Base-by-base conservation (phyloP, 2,329 filamentous ascomycete genomes). In the Cylindrodendrum hubeiense region DNA sequence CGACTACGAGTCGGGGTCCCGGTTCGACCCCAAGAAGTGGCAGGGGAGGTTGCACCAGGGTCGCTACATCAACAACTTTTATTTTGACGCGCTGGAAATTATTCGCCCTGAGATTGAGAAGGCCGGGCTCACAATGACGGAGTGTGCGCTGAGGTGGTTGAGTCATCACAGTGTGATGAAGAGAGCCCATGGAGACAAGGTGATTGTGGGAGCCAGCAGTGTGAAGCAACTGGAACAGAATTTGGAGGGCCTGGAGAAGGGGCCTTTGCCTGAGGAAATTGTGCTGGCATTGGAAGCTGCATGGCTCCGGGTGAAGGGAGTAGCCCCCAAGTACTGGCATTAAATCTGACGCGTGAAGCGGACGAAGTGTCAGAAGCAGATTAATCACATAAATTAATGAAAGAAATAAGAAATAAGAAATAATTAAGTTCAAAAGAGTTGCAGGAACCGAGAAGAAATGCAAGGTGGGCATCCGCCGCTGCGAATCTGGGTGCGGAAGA, bases 221-320 rank as follows among this genome's bases (percentile, higher is more conserved):
- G 70, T 80, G 26, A 78, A 81, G 51, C 86, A 89, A 74, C 76
- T 88, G 33, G 79, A 84, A 60, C 76, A 80, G 63, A 88, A 87
- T 65, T 55, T 72, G 88, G 8, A 82, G 8, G 37, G 37, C 15
- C 6, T 39, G 37, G 37, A 86, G 72, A 84, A 84, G 84, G 89
- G 91, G 0, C 91, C 91, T 1, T 77, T 95, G 62, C 91, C 91
- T 0, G 87, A 91, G 13, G 91, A 93, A 44, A 88, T 94, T n/a
- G 84, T 94, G 9, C 80, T 89, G 73, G 87, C 53, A 19, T 17
- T 60, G 19, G 57, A 60, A 3, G 41, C n/a, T 24, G 57, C 34
- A 12, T 60, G 57, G 57, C 37, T 33, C 15, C 7, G 26, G 9
- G 43, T 41, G 5, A 57, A 41, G 26, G 54, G 54, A 6, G 55